A percentile compares a stretch with the other conserved stretches of the same genome.
These are phyloP conservation scores for Aspergillus quadrilineatus DNA, from an alignment of 2,329 filamentous ascomycete species.

Conservation along the genomic window DNA sequence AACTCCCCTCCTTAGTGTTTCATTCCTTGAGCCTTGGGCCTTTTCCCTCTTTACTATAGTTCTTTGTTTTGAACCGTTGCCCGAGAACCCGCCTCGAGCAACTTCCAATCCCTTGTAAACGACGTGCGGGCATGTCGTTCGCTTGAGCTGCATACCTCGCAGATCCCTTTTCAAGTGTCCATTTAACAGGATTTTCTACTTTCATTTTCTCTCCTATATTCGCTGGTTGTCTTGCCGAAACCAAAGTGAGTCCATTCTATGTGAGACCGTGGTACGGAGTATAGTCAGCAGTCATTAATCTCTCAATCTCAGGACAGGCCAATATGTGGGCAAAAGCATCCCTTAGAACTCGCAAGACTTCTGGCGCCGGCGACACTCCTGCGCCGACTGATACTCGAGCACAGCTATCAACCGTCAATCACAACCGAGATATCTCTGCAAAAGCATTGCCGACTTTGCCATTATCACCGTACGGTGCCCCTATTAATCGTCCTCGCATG, in stretches of 20 bases:
- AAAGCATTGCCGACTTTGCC: slow-evolving; percentile 40
- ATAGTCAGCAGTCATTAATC: background rate
- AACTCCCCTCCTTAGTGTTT: slow-evolving; percentile 1
- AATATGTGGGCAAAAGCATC: slow-evolving; percentile 56
- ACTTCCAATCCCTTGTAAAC: slow-evolving; percentile 5
- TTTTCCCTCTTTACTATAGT: slow-evolving; percentile 5
- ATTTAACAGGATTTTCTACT: background rate
- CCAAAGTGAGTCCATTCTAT: background rate
- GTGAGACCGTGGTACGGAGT: background rate
- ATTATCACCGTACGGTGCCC: slow-evolving; percentile 34
- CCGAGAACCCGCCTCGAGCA: background rate
- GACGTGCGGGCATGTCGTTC: slow-evolving; percentile 25
- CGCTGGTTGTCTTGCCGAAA: background rate
- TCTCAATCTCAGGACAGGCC: slow-evolving; percentile 3
- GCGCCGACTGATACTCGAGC: slow-evolving; percentile 48
- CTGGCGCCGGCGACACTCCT: slow-evolving; percentile 47
- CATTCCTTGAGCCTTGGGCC: background rate
- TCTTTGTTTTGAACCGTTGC: slow-evolving; percentile 7
- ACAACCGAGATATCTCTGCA: slow-evolving; percentile 23
- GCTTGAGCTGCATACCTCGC: slow-evolving; percentile 12
- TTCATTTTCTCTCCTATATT: background rate
- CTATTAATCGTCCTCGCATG: background rate
- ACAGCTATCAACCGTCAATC: slow-evolving; percentile 35
- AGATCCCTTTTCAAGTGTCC: slow-evolving; percentile 1
- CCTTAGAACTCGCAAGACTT: slow-evolving; percentile 47